Conservation (phyloP, 2,329 filamentous ascomycete genomes). For the Fusarium circinatum region DNA sequence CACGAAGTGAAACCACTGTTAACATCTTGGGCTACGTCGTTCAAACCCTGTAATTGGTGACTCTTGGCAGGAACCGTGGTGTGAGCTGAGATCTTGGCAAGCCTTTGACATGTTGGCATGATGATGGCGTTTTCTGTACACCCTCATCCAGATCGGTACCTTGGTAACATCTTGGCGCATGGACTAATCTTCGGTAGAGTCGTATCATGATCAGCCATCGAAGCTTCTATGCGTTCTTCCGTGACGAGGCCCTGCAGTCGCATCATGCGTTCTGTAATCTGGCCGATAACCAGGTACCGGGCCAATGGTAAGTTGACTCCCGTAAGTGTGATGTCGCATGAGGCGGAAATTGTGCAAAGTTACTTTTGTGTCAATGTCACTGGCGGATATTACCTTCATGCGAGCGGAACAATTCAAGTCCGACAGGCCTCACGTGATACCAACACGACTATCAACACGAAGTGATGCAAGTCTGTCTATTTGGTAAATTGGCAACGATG, state of each 20-base stretch:
- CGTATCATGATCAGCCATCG: not conserved
- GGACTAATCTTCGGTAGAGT: not conserved
- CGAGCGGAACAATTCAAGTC: not conserved
- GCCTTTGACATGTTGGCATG: not conserved
- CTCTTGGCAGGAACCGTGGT: not conserved
- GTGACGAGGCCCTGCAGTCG: not conserved
- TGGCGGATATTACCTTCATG: not conserved
- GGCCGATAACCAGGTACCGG: not conserved
- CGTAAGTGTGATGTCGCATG: not conserved
- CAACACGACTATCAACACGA: not conserved
- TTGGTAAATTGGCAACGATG: no score
- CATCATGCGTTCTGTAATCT: not conserved
- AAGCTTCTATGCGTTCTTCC: not conserved
- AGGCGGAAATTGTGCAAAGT: not conserved
- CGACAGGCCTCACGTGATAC: not conserved
- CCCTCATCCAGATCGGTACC: not conserved
- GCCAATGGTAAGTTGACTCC: not conserved
- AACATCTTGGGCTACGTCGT: not conserved
- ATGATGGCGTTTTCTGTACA: not conserved
- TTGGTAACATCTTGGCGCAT: not conserved
- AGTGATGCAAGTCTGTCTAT: no score
- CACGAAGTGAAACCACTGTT: not conserved
- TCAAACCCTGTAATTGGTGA: not conserved
- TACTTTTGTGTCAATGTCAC: not conserved
- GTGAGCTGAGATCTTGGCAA: constrained; percentile 6